Conservation (phyloP, 192 early-diverging fungal genomes). For the Coemansia sp. region DNA sequence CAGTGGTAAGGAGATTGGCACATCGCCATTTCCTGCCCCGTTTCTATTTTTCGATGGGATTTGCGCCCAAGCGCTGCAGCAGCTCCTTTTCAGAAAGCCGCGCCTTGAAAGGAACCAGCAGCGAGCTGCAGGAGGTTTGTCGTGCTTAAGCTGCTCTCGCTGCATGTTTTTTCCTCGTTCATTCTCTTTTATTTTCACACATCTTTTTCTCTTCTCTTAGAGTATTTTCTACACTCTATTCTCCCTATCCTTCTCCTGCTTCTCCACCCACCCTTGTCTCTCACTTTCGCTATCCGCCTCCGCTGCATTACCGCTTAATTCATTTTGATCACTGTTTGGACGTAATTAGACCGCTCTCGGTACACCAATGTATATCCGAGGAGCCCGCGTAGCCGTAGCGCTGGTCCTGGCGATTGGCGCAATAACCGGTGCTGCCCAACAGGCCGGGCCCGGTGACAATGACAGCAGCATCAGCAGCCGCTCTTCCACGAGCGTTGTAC, state of each 20-base stretch:
- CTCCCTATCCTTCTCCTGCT: not conserved
- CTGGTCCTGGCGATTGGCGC: conserved; percentile 29
- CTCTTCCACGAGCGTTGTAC: not conserved
- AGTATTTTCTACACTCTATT: conserved; percentile 3
- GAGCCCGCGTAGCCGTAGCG: conserved; percentile 36
- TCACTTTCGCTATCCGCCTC: not conserved
- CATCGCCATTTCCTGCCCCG: not conserved
- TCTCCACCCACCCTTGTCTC: not conserved
- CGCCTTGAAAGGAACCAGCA: not conserved
- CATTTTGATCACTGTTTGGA: not conserved
- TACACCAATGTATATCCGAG: conserved; percentile 29
- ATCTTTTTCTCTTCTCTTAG: not conserved
- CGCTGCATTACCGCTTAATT: conserved; percentile 4
- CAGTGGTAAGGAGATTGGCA: not conserved
- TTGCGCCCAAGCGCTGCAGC: not conserved
- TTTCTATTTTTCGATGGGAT: conserved; percentile 4
- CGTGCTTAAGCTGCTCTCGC: not conserved
- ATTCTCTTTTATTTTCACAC: not conserved
- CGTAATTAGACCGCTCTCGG: not conserved
- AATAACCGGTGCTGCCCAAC: conserved; percentile 8
- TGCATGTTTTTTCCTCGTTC: not conserved
- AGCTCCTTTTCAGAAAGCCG: conserved; percentile 6
- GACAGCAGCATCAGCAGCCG: not conserved
- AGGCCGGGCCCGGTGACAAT: not conserved
- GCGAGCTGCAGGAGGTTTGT: not conserved